These are phyloP conservation scores for Vigna unguiculata DNA, from an alignment of 306 rosid species.

Conservation along the genomic window DNA sequence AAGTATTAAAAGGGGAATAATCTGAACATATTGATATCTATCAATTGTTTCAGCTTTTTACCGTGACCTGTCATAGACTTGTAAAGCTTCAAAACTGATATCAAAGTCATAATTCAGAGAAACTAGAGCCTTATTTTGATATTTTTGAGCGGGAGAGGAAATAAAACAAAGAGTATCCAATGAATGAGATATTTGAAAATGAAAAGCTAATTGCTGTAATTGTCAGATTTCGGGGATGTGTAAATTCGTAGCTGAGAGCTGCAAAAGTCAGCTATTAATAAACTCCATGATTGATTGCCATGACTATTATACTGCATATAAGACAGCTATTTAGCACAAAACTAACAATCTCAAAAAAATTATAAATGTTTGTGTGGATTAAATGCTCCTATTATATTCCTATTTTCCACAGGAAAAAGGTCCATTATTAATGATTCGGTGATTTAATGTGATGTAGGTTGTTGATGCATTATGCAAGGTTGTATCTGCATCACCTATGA, in stretches of 20 bases:
- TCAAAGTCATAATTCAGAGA: background rate
- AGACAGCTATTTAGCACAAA: background rate
- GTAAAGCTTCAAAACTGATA: background rate
- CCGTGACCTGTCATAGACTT: too few species aligned
- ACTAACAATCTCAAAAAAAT: background rate
- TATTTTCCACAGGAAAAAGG: conserved; percentile 6
- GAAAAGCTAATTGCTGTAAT: background rate
- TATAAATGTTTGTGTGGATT: conserved; percentile 1
- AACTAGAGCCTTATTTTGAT: background rate
- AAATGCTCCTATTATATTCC: background rate
- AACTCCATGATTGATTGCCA: background rate
- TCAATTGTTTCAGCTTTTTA: background rate
- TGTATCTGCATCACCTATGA: conserved; percentile 78
- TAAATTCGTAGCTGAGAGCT: background rate
- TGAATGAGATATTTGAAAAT: background rate
- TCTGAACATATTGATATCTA: background rate
- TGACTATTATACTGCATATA: background rate
- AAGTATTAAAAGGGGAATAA: too few species aligned
- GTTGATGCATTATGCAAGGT: conserved; percentile 91
- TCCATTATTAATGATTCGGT: conserved; percentile 22
- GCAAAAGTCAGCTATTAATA: background rate
- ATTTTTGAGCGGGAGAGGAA: background rate
- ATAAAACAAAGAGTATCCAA: background rate
- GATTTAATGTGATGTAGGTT: conserved; percentile 60
- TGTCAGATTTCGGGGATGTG: background rate